These are phyloP conservation scores for Pseudotulostoma volvatum DNA, from an alignment of 495 filamentous ascomycete genomes.

Conservation along the genomic window DNA sequence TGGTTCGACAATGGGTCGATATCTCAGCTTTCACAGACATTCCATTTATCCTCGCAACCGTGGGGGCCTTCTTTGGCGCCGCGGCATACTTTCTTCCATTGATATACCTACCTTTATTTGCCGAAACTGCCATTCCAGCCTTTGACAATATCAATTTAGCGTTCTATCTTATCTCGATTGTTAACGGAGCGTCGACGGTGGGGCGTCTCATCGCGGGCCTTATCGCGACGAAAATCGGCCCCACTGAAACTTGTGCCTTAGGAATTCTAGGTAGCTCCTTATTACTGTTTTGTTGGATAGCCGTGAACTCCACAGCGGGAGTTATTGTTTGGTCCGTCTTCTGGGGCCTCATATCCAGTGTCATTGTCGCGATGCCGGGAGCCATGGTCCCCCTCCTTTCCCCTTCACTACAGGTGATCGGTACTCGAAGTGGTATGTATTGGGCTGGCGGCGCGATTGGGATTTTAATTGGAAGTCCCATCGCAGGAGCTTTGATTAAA, in stretches of 20 bases:
- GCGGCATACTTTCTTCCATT: slow-evolving; percentile 39
- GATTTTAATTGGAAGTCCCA: slow-evolving; percentile 44
- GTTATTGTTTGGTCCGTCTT: slow-evolving; percentile 12
- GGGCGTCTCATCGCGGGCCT: slow-evolving; percentile 19
- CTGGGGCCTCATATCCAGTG: slow-evolving; percentile 21
- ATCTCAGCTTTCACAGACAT: slow-evolving; percentile 47
- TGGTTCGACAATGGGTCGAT: no score
- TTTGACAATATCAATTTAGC: background rate
- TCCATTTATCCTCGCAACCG: slow-evolving; percentile 49
- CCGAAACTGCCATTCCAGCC: no score
- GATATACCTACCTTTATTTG: background rate
- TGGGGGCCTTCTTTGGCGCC: slow-evolving; percentile 36
- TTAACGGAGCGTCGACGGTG: slow-evolving; percentile 12
- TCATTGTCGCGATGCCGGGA: slow-evolving; percentile 16
- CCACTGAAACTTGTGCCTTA: background rate
- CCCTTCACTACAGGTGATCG: slow-evolving; percentile 9
- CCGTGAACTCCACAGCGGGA: slow-evolving; percentile 8
- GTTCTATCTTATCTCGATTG: slow-evolving; percentile 16
- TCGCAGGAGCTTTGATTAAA: slow-evolving; percentile 34
- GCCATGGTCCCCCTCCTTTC: slow-evolving; percentile 17
- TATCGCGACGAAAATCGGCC: slow-evolving; percentile 17
- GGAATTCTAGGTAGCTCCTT: background rate
- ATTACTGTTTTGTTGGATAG: background rate
- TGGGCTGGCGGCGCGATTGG: slow-evolving; percentile 10
- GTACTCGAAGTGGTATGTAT: slow-evolving; percentile 11